These are phyloP conservation scores for Pestalotiopsis sp. DNA, from an alignment of 2,329 filamentous ascomycete species.

Conservation along the genomic window DNA sequence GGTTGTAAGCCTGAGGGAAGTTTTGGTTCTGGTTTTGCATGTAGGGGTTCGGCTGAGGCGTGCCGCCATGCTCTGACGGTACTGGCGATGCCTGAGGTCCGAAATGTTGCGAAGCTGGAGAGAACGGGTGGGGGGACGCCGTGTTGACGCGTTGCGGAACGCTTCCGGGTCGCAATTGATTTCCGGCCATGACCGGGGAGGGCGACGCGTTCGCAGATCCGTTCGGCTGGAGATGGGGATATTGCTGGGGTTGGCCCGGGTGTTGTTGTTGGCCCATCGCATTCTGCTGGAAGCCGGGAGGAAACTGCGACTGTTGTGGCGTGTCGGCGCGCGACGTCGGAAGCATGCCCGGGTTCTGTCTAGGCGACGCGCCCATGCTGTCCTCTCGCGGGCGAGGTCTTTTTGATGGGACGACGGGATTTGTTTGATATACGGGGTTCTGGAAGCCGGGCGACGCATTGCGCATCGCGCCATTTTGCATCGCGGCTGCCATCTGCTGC, in stretches of 20 bases:
- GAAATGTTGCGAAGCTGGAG: slow-evolving; percentile 72
- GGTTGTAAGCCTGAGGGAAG: slow-evolving; percentile 59
- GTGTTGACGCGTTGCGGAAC: slow-evolving; percentile 83
- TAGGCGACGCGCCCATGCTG: slow-evolving; percentile 78
- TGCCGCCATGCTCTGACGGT: slow-evolving; percentile 72
- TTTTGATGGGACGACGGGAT: slow-evolving; percentile 86
- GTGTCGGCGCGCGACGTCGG: slow-evolving; percentile 89
- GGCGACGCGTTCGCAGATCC: slow-evolving; percentile 83
- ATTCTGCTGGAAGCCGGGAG: slow-evolving; percentile 64
- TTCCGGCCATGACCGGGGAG: slow-evolving; percentile 82
- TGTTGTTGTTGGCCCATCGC: slow-evolving; percentile 62
- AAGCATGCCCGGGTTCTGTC: slow-evolving; percentile 71
- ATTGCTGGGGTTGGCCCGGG: slow-evolving; percentile 66
- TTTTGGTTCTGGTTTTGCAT: slow-evolving; percentile 56
- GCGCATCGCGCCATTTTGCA: slow-evolving; percentile 83
- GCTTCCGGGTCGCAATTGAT: slow-evolving; percentile 70
- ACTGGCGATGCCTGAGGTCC: slow-evolving; percentile 72
- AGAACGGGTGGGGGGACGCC: slow-evolving; percentile 89
- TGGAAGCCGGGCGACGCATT: slow-evolving; percentile 79
- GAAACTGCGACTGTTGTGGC: slow-evolving; percentile 74
- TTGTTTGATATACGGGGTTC: slow-evolving; percentile 79
- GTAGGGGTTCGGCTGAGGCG: slow-evolving; percentile 72
- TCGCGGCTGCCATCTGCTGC: slow-evolving; percentile 56
- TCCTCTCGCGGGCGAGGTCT: slow-evolving; percentile 80
- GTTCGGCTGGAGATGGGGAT: slow-evolving; percentile 80